Conservation (phyloP, 257 asterid genomes). For the Marsdenia floribunda region DNA sequence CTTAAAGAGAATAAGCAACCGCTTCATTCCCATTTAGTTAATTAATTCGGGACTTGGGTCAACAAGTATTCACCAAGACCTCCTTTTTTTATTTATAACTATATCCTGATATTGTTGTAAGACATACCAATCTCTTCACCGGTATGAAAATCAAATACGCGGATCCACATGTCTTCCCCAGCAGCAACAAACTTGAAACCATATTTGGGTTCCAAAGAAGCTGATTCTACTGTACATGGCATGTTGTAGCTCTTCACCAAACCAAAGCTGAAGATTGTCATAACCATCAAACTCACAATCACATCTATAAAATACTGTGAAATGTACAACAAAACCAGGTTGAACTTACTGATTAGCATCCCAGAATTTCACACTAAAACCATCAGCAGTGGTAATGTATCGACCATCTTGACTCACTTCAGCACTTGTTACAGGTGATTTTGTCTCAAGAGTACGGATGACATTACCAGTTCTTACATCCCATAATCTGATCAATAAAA, state of each 20-base stretch:
- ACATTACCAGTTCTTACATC: constrained; percentile 33
- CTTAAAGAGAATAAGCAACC: neutral
- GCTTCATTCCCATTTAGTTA: neutral
- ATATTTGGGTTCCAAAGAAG: constrained; percentile 33
- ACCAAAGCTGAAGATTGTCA: constrained; percentile 27
- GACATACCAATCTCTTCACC: constrained; percentile 39
- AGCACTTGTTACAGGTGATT: constrained; percentile 38
- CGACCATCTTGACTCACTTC: constrained; percentile 42
- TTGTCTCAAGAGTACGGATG: constrained; percentile 32
- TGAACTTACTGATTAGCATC: constrained; percentile 39
- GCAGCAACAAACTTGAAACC: constrained; percentile 33
- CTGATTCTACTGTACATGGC: constrained; percentile 39
- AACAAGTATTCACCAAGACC: neutral
- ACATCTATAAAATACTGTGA: neutral
- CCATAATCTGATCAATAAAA: constrained; percentile 26
- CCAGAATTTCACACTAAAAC: constrained; percentile 37
- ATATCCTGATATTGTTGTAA: neutral
- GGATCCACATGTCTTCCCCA: constrained; percentile 43
- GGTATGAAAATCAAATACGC: constrained; percentile 30
- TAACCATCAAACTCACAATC: neutral
- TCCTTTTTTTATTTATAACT: neutral
- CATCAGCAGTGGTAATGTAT: constrained; percentile 37
- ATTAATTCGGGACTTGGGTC: neutral
- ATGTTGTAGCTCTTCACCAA: constrained; percentile 36
- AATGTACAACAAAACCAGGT: neutral